These are phyloP conservation scores for Avena eriantha DNA, from an alignment of 176 grass and related monocot species.

Conservation along the genomic window DNA sequence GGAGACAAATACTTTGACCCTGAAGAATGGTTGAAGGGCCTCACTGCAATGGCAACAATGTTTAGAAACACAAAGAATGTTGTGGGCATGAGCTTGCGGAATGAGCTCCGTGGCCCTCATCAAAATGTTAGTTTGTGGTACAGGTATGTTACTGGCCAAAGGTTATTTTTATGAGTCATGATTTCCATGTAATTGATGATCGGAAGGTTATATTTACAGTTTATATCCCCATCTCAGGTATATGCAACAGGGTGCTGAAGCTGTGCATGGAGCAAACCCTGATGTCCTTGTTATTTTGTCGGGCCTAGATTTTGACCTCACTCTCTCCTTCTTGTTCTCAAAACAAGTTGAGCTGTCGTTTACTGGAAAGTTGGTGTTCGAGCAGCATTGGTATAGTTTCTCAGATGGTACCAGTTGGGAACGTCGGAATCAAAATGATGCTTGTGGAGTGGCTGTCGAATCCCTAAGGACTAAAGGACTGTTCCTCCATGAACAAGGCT, in stretches of 20 bases:
- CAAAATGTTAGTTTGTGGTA: conserved; percentile 89
- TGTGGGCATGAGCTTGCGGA: conserved; percentile 92
- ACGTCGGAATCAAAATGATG: conserved; percentile 72
- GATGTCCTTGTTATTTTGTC: conserved; percentile 81
- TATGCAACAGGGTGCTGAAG: conserved; percentile 90
- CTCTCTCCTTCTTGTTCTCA: conserved; percentile 64
- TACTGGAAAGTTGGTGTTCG: conserved; percentile 80
- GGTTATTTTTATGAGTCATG: not conserved
- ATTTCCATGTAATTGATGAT: conserved; percentile 2
- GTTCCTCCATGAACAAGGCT: conserved; percentile 76
- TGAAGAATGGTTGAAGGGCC: conserved; percentile 78
- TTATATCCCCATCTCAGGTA: conserved; percentile 64
- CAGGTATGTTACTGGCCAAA: conserved; percentile 57
- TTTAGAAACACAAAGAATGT: conserved; percentile 72
- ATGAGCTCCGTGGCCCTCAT: conserved; percentile 75
- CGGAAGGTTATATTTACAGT: conserved; percentile 18
- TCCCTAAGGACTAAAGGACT: conserved; percentile 67
- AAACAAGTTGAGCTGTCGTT: conserved; percentile 59
- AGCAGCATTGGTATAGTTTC: conserved; percentile 94
- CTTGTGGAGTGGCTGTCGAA: conserved; percentile 56
- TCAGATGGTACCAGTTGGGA: conserved; percentile 85
- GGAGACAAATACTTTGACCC: conserved; percentile 87
- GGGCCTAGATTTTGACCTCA: conserved; percentile 82
- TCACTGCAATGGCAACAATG: conserved; percentile 75
- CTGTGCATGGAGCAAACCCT: conserved; percentile 73